These are phyloP conservation scores for Paralagenidium karlingii DNA, from an alignment of 352 stramenopile genomes.

Conservation along the genomic window DNA sequence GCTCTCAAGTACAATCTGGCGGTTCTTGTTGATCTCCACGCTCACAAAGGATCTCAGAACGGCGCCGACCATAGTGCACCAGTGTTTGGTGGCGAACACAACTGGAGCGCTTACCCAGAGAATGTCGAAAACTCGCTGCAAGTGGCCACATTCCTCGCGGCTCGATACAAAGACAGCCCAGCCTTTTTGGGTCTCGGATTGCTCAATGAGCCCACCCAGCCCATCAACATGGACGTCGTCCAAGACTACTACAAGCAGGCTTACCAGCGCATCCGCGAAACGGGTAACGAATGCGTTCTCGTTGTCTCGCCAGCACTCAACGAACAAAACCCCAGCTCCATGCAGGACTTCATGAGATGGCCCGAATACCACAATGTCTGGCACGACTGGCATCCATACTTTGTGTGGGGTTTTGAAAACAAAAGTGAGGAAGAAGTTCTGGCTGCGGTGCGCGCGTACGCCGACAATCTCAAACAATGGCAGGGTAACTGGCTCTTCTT, in stretches of 20 bases:
- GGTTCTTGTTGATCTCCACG: constrained; percentile 7
- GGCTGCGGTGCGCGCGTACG: constrained; percentile 11
- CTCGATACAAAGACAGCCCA: constrained; percentile 6
- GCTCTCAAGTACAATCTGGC: constrained; percentile 7
- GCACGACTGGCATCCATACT: constrained; percentile 11
- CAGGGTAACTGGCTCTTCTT: constrained; percentile 24
- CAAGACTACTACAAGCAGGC: constrained; percentile 6
- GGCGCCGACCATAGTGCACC: constrained; percentile 28
- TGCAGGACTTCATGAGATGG: constrained; percentile 5
- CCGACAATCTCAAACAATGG: constrained; percentile 11
- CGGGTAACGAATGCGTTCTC: constrained; percentile 6
- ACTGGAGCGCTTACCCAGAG: constrained; percentile 3
- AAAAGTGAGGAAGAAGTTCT: constrained; percentile 10
- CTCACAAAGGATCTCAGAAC: constrained; percentile 5
- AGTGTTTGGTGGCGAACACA: not conserved
- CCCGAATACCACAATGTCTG: constrained; percentile 4
- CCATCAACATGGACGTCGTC: constrained; percentile 1
- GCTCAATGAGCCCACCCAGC: constrained; percentile 8
- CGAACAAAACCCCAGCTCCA: constrained; percentile 1
- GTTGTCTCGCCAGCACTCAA: constrained; percentile 2
- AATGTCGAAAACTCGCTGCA: constrained; percentile 6
- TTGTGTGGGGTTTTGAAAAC: constrained; percentile 26
- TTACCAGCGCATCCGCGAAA: constrained; percentile 4
- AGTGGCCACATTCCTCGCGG: constrained; percentile 6
- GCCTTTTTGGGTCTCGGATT: constrained; percentile 10